phyloP scores from a whole-genome alignment of 225 moss, liverwort and hornwort genomes.

The Lunularia cruciata region DNA sequence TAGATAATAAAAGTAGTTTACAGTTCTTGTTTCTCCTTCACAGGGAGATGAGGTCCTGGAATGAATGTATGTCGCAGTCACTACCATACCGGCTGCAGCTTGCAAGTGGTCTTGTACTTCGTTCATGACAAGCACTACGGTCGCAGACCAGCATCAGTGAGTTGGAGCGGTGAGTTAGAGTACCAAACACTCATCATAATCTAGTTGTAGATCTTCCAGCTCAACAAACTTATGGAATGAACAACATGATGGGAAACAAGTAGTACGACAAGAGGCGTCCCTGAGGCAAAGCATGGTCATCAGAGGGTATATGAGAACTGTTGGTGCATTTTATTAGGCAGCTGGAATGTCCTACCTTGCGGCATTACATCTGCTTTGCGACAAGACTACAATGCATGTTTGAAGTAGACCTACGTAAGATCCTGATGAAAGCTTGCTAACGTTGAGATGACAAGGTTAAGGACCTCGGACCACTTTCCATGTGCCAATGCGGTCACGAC shows the following conservation, averaged over 20 bases:
- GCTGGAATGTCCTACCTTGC: not conserved
- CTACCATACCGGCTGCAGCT: too few relatives aligned
- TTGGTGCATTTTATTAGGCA: not conserved
- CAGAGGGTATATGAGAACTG: conserved; percentile 1
- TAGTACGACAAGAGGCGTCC: not conserved
- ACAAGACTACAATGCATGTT: not conserved
- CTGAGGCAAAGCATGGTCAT: not conserved
- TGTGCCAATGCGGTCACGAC: not conserved
- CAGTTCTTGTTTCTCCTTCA: too few relatives aligned
- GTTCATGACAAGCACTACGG: too few relatives aligned
- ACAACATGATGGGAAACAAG: not conserved
- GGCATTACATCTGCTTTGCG: not conserved
- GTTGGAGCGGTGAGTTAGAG: too few relatives aligned
- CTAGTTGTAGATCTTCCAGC: not conserved
- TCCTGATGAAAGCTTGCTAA: not conserved
- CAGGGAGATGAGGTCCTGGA: too few relatives aligned
- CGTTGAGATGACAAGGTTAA: not conserved
- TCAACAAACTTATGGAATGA: not conserved
- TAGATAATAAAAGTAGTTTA: too few relatives aligned
- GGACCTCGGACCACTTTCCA: not conserved
- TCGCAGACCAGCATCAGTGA: too few relatives aligned
- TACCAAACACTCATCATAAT: too few relatives aligned
- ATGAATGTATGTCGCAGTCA: not conserved
- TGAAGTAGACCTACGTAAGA: conserved; percentile 2
- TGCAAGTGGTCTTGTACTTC: not conserved